phyloP scores from a whole-genome alignment of 1,139 yeast genomes.

The Yamadazyma dendronema region DNA sequence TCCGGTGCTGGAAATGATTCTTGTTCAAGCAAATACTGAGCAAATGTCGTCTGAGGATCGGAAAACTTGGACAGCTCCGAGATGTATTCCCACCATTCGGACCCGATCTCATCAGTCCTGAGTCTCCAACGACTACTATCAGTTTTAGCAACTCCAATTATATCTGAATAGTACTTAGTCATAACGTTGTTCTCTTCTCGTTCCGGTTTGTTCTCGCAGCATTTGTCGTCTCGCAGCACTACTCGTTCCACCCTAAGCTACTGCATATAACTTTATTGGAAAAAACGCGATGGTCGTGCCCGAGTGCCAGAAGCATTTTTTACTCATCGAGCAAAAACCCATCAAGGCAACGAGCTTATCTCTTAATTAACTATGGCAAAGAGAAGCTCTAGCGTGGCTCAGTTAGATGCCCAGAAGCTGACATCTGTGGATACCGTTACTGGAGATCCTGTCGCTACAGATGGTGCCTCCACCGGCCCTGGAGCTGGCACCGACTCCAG shows the following conservation, averaged over 20 bases:
- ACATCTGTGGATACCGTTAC: not conserved
- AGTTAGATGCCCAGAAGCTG: conserved; percentile 1
- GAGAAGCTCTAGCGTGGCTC: conserved; percentile 8
- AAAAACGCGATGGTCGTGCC: not conserved
- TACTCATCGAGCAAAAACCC: conserved; percentile 12
- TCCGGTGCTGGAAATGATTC: conserved; percentile 45
- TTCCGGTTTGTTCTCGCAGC: no score
- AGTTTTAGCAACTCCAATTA: conserved; percentile 60
- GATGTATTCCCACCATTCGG: conserved; percentile 79
- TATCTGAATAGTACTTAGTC: conserved; percentile 52
- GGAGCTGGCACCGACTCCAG: not conserved
- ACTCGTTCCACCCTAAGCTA: not conserved
- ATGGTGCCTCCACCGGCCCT: not conserved
- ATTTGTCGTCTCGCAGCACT: not conserved
- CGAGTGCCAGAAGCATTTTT: conserved; percentile 4
- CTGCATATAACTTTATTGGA: not conserved
- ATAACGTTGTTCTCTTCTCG: conserved; percentile 1
- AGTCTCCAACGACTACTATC: conserved; percentile 78
- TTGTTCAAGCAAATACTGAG: conserved; percentile 53
- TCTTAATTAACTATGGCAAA: conserved; percentile 9
- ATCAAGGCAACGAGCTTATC: not conserved
- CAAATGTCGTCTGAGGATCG: conserved; percentile 56
- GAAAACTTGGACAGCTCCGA: conserved; percentile 31
- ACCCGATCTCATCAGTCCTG: conserved; percentile 66
- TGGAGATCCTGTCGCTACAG: no score